Conservation (phyloP, 2,329 filamentous ascomycete genomes). For the Mollisiaceae sp. region DNA sequence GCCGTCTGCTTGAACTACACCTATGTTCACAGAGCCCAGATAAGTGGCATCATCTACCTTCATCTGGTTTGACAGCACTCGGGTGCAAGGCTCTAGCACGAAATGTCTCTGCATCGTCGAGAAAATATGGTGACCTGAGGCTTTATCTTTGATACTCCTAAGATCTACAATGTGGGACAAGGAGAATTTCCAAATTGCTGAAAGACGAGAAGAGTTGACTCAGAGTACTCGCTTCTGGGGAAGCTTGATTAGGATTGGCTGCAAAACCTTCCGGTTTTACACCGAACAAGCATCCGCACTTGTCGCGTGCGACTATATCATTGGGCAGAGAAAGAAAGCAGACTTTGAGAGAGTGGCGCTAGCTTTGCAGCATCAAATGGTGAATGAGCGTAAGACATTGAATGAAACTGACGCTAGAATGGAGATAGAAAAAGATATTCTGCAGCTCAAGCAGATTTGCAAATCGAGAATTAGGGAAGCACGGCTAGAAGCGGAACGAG, state of each 20-base stretch:
- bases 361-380: not conserved
- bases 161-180: conserved; percentile 3
- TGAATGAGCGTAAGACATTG: not conserved
- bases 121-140: conserved; percentile 2
- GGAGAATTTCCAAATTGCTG: not conserved
- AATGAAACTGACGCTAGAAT: not conserved
- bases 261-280: not conserved
- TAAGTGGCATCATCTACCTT: conserved; percentile 5
- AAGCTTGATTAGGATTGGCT: not conserved
- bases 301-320: not conserved
- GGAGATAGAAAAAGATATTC: not conserved
- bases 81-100: not conserved
- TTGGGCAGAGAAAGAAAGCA: not conserved
- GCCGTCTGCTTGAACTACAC: not conserved
- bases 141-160: not conserved
- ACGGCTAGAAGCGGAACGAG: not conserved
- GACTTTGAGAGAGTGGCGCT: not conserved
- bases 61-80: not conserved
- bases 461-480: not conserved
- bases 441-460: not conserved
- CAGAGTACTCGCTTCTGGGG: not conserved
- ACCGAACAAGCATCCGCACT: not conserved
- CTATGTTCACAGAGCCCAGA: not conserved
- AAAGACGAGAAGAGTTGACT: not conserved
- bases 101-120: not conserved